Evolutionary conservation across 2,329 filamentous ascomycete species (phyloP).

Genomic region (Colletotrichum sojae): DNA sequence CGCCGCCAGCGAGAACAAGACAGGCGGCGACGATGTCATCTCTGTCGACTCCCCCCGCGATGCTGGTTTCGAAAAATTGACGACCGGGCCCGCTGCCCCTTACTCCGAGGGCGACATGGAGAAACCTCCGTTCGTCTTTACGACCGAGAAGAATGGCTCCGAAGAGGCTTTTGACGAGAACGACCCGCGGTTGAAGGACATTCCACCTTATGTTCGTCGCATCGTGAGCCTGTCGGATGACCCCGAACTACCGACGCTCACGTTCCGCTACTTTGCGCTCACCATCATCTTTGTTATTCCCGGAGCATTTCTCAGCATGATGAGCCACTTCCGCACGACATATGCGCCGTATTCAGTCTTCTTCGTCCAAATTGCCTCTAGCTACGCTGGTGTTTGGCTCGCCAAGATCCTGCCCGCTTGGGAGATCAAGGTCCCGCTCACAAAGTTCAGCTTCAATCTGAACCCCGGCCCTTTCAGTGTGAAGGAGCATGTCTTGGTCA

Average conservation of each 20-base stretch:
- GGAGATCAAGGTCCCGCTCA: slow-evolving; percentile 62
- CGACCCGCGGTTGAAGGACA: slow-evolving; percentile 65
- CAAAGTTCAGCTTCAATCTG: slow-evolving; percentile 63
- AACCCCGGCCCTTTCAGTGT: slow-evolving; percentile 60
- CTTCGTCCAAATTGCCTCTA: slow-evolving; percentile 68
- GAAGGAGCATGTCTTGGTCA: slow-evolving; percentile 65
- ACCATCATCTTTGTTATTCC: slow-evolving; percentile 67
- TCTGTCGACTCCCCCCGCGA: slow-evolving; percentile 19
- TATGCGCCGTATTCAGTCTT: slow-evolving; percentile 48
- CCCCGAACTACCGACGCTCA: slow-evolving; percentile 66
- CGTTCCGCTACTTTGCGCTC: slow-evolving; percentile 72
- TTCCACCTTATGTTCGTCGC: slow-evolving; percentile 59
- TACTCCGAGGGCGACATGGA: slow-evolving; percentile 44
- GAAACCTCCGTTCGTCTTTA: slow-evolving; percentile 43
- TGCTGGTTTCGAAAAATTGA: slow-evolving; percentile 16
- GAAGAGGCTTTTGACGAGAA: slow-evolving; percentile 56
- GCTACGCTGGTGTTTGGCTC: slow-evolving; percentile 68
- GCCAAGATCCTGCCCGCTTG: slow-evolving; percentile 64
- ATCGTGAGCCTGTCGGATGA: slow-evolving; percentile 52
- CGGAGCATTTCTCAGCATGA: slow-evolving; percentile 68
- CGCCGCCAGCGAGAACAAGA: slow-evolving; percentile 10
- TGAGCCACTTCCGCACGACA: slow-evolving; percentile 51
- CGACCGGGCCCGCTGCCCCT: slow-evolving; percentile 28
- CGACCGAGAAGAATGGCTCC: slow-evolving; percentile 40
- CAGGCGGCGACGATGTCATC: slow-evolving; percentile 16